These are phyloP conservation scores for Linderniella brevidens DNA, from an alignment of 257 asterid genomes.

Conservation along the genomic window DNA sequence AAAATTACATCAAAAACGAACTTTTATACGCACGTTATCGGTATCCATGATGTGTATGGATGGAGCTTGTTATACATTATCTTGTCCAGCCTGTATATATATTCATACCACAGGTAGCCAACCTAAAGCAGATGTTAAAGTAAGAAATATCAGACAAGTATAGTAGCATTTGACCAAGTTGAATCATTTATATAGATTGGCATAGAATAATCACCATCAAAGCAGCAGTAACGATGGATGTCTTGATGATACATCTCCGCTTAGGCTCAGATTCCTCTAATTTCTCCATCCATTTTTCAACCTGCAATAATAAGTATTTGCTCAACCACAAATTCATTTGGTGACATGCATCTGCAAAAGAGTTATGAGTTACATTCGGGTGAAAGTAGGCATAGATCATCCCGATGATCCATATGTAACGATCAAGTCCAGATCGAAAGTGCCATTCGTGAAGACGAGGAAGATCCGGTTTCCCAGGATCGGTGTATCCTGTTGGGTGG, in stretches of 20 bases:
- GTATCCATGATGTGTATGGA: constrained; percentile 98
- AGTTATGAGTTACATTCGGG: constrained; percentile 42
- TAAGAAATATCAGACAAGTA: constrained; percentile 5
- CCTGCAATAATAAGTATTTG: constrained; percentile 25
- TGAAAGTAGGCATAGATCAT: constrained; percentile 91
- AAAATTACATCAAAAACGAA: background rate
- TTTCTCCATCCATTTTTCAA: constrained; percentile 95
- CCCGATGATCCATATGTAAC: constrained; percentile 87
- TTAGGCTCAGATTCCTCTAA: constrained; percentile 73
- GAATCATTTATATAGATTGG: background rate
- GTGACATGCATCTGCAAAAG: no score
- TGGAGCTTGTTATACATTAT: constrained; percentile 77
- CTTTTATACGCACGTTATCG: constrained; percentile 51
- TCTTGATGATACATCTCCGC: constrained; percentile 57
- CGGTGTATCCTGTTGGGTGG: constrained; percentile 47
- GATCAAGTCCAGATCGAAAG: constrained; percentile 91
- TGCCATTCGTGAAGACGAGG: constrained; percentile 95
- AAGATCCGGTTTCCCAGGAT: constrained; percentile 86
- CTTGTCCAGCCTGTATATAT: constrained; percentile 85
- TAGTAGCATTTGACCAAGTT: background rate
- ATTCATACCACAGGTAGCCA: constrained; percentile 77
- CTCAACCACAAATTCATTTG: no score
- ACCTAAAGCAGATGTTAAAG: constrained; percentile 17
- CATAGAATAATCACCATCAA: constrained; percentile 28
- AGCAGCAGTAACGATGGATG: constrained; percentile 37